phyloP scores from a whole-genome alignment of 306 rosid genomes.

The Trifolium dubium region DNA sequence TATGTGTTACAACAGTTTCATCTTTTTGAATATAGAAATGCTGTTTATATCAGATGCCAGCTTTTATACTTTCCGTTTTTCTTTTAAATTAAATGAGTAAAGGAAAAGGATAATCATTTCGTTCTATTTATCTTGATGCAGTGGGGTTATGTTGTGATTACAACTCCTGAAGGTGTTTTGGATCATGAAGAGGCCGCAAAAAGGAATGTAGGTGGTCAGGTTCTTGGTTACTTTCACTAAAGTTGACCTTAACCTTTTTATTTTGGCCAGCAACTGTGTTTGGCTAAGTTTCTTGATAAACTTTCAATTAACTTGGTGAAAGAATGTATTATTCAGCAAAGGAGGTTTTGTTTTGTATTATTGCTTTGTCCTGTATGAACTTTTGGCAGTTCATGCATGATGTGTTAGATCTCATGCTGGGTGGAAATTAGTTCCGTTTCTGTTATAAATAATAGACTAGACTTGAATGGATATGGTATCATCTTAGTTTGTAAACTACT shows the following conservation, averaged over 20 bases:
- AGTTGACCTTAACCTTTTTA: slow-evolving; percentile 5
- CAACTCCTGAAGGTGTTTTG: slow-evolving; percentile 93
- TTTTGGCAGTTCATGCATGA: slow-evolving; percentile 14
- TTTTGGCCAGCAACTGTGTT: background rate
- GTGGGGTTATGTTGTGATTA: slow-evolving; percentile 98
- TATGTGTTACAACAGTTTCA: slow-evolving; percentile 4
- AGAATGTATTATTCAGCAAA: slow-evolving; percentile 14
- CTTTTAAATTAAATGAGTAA: background rate
- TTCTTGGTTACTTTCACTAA: slow-evolving; percentile 66
- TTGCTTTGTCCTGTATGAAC: background rate
- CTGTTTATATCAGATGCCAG: background rate
- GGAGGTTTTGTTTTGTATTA: background rate
- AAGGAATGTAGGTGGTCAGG: slow-evolving; percentile 55
- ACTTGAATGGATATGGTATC: slow-evolving; percentile 1
- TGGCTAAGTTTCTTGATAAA: slow-evolving; percentile 9
- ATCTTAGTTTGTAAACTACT: background rate
- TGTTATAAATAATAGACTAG: slow-evolving; percentile 28
- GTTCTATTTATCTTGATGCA: slow-evolving; percentile 48
- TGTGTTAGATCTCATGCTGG: slow-evolving; percentile 21
- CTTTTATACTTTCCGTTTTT: slow-evolving; percentile 17
- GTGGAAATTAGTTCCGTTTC: slow-evolving; percentile 30
- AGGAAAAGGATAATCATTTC: slow-evolving; percentile 22
- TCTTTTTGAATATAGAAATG: slow-evolving; percentile 23
- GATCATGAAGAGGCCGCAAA: slow-evolving; percentile 89
- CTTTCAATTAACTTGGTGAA: background rate